Conservation (phyloP, 1,284 basidiomycete species). For the Chalciporus piperatoides region DNA sequence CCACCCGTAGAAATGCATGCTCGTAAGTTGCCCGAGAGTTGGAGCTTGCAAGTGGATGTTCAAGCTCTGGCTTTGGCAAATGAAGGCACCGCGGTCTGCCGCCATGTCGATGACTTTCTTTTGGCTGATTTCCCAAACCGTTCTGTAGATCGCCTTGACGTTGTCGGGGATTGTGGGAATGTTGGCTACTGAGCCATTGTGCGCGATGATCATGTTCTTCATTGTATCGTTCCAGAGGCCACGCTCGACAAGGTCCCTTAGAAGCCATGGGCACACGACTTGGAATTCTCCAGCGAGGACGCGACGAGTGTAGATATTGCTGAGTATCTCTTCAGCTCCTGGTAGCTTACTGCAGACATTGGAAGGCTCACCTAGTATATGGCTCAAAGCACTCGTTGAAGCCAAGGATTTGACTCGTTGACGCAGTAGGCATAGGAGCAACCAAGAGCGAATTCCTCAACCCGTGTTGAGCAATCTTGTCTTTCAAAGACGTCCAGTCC, state of each 20-base stretch:
- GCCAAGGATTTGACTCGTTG: conserved; percentile 97
- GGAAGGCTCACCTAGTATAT: conserved; percentile 71
- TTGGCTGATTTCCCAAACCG: conserved; percentile 99
- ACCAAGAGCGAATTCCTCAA: conserved; percentile 93
- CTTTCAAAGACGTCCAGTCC: conserved; percentile 93
- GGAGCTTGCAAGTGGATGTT: conserved; percentile 95
- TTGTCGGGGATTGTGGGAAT: conserved; percentile 84
- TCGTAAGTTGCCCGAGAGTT: conserved; percentile 91
- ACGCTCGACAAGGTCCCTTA: conserved; percentile 94
- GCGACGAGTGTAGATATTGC: conserved; percentile 98
- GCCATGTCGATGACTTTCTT: conserved; percentile 98
- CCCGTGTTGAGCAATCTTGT: conserved; percentile 83
- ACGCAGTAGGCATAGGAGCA: conserved; percentile 98
- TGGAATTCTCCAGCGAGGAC: conserved; percentile 99
- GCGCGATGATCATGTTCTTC: conserved; percentile 99
- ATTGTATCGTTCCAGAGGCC: conserved; percentile 97
- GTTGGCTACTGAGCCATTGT: conserved; percentile 94
- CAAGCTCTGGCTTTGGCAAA: conserved; percentile 90
- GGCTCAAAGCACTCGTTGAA: conserved; percentile 99
- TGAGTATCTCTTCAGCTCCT: conserved; percentile 31
- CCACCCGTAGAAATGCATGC: conserved; percentile 99
- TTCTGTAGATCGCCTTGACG: conserved; percentile 96
- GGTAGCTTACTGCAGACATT: background rate
- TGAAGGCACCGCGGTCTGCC: conserved; percentile 97
- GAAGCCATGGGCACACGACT: conserved; percentile 97